These are phyloP conservation scores for Obelidium mucronatum DNA, from an alignment of 192 early-diverging fungal genomes.

Conservation along the genomic window DNA sequence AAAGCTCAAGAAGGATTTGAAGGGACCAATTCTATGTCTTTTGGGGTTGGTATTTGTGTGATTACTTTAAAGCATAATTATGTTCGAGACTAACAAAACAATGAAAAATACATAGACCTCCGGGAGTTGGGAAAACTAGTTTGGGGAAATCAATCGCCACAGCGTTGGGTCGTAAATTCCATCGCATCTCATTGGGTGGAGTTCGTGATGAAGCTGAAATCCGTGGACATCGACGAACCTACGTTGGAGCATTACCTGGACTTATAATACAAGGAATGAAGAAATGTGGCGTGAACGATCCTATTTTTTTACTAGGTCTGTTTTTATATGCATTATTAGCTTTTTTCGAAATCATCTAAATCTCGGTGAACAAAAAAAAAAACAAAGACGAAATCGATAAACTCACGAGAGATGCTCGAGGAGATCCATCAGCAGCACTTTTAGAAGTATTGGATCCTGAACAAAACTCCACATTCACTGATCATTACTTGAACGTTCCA, in stretches of 20 bases:
- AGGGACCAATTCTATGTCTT: conserved; percentile 81
- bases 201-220: conserved; percentile 90
- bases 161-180: conserved; percentile 79
- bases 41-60: conserved; percentile 61
- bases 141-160: conserved; percentile 81
- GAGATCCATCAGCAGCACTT: conserved; percentile 83
- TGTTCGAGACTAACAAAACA: too few species aligned
- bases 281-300: conserved; percentile 77
- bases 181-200: conserved; percentile 83
- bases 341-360: neutral
- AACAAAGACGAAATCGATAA: conserved; percentile 89
- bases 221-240: conserved; percentile 85
- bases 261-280: conserved; percentile 76
- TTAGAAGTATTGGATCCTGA: conserved; percentile 88
- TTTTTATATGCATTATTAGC: neutral
- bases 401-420: conserved; percentile 69
- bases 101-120: too few species aligned
- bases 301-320: conserved; percentile 76
- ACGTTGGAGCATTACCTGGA: conserved; percentile 87
- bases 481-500: conserved; percentile 80
- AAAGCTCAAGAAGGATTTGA: conserved; percentile 76
- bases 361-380: too few species aligned
- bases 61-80: too few species aligned
- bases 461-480: conserved; percentile 81
- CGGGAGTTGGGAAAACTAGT: conserved; percentile 82